These are phyloP conservation scores for Epichloe amarillans DNA, from an alignment of 2,329 filamentous ascomycete species.

Conservation along the genomic window DNA sequence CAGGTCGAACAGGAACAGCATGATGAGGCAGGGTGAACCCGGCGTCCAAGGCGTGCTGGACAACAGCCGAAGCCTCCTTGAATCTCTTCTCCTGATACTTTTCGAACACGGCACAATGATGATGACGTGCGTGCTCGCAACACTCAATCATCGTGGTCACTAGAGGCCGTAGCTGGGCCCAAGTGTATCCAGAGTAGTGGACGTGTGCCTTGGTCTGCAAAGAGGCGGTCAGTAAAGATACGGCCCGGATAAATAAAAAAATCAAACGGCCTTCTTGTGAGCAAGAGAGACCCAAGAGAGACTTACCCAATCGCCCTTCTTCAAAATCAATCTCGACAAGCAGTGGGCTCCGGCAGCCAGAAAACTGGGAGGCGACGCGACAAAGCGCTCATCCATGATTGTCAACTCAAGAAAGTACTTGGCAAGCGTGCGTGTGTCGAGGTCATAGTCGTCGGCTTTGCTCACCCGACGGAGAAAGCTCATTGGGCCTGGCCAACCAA, in stretches of 20 bases:
- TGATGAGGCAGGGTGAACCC: constrained; percentile 39
- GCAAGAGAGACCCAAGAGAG: neutral
- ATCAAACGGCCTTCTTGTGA: no score
- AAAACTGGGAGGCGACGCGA: constrained; percentile 81
- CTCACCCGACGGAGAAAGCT: constrained; percentile 93
- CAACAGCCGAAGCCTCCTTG: constrained; percentile 70
- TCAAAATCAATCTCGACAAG: constrained; percentile 73
- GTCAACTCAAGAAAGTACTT: constrained; percentile 97
- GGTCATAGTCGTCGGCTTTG: constrained; percentile 95
- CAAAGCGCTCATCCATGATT: constrained; percentile 96
- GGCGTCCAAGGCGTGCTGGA: constrained; percentile 57
- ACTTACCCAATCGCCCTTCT: constrained; percentile 86
- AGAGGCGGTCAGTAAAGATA: neutral
- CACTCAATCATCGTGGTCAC: constrained; percentile 74
- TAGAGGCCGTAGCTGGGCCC: constrained; percentile 65
- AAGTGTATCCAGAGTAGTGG: constrained; percentile 89
- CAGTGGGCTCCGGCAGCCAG: constrained; percentile 86
- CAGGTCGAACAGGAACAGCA: constrained; percentile 23
- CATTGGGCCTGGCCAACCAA: constrained; percentile 98
- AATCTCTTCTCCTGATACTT: constrained; percentile 85
- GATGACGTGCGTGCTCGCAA: constrained; percentile 65
- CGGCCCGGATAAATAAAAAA: neutral
- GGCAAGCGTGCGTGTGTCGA: constrained; percentile 86
- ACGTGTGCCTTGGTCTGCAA: constrained; percentile 65
- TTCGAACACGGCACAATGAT: constrained; percentile 78